These are phyloP conservation scores for Acanthamoeba castellanii DNA, from an alignment of 208 protist species.

Conservation along the genomic window DNA sequence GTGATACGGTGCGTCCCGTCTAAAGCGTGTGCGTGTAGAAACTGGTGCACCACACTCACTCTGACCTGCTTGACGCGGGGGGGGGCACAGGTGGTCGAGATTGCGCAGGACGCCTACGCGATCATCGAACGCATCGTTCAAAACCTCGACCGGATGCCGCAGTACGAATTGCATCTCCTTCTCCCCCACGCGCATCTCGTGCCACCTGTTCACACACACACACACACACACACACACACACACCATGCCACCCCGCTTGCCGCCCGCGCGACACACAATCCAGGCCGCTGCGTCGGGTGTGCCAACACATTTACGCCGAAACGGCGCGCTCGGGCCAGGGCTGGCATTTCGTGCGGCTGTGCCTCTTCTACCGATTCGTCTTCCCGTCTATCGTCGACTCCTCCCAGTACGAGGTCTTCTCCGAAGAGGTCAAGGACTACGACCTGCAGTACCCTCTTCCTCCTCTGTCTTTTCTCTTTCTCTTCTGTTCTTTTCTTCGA, in stretches of 20 bases:
- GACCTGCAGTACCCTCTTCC: background rate
- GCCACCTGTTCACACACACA: background rate
- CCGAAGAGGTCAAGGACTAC: constrained; percentile 4
- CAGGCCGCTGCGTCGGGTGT: background rate
- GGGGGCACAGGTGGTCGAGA: background rate
- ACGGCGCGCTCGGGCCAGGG: background rate
- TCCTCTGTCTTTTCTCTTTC: background rate
- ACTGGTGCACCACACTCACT: background rate
- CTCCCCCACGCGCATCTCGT: background rate
- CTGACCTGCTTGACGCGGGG: background rate
- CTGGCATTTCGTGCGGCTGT: constrained; percentile 15
- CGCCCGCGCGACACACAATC: no score
- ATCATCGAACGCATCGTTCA: background rate
- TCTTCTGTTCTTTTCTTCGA: background rate
- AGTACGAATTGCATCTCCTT: background rate
- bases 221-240: background rate
- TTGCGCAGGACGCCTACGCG: background rate
- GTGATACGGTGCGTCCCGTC: background rate
- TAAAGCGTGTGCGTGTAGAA: background rate
- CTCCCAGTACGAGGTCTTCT: constrained; percentile 17
- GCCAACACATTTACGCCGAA: constrained; percentile 15
- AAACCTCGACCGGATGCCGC: background rate
- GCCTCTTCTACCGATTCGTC: constrained; percentile 16
- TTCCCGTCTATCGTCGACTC: constrained; percentile 7
- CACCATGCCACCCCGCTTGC: no score